Evolutionary conservation across 2,329 filamentous ascomycete species (phyloP).

Genomic region (Aspergillus japonicus): DNA sequence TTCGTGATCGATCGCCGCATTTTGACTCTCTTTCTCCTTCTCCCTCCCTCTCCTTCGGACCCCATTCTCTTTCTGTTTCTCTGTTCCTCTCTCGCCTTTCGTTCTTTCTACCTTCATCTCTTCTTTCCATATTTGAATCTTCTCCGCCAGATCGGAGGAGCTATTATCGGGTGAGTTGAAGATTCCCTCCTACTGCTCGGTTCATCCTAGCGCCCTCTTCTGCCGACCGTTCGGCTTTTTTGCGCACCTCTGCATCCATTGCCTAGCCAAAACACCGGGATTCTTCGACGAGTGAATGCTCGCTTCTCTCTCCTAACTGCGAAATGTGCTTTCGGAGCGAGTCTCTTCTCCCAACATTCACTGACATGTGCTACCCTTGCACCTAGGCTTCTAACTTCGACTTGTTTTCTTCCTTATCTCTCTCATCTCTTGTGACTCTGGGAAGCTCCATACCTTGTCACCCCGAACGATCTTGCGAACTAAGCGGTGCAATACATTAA

Average conservation of each 20-base stretch:
- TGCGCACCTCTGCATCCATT: slow-evolving; percentile 9
- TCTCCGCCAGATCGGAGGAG: slow-evolving; percentile 18
- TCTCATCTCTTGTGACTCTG: slow-evolving; percentile 13
- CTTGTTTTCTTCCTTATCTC: slow-evolving; percentile 6
- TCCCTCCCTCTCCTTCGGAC: slow-evolving; percentile 4
- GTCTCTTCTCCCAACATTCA: slow-evolving; percentile 3
- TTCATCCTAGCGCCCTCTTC: slow-evolving; percentile 3
- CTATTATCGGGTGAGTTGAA: slow-evolving; percentile 9
- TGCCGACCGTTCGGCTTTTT: slow-evolving; percentile 12
- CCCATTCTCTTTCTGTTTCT: slow-evolving; percentile 21
- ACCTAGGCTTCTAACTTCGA: slow-evolving; percentile 9
- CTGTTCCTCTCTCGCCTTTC: slow-evolving; percentile 30
- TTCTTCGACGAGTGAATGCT: background rate
- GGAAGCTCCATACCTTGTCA: slow-evolving; percentile 12
- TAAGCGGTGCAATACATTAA: slow-evolving; percentile 26
- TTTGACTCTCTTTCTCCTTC: slow-evolving; percentile 7
- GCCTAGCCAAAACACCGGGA: slow-evolving; percentile 3
- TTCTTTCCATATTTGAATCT: slow-evolving; percentile 22
- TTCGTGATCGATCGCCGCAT: slow-evolving; percentile 5
- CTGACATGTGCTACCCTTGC: background rate
- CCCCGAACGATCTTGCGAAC: slow-evolving; percentile 21
- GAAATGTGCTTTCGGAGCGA: slow-evolving; percentile 12
- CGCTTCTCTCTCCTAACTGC: background rate
- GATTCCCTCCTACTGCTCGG: background rate
- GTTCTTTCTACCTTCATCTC: slow-evolving; percentile 25